phyloP scores from a whole-genome alignment of 805 yeast genomes.

The Kodamaea jinghongensis region DNA sequence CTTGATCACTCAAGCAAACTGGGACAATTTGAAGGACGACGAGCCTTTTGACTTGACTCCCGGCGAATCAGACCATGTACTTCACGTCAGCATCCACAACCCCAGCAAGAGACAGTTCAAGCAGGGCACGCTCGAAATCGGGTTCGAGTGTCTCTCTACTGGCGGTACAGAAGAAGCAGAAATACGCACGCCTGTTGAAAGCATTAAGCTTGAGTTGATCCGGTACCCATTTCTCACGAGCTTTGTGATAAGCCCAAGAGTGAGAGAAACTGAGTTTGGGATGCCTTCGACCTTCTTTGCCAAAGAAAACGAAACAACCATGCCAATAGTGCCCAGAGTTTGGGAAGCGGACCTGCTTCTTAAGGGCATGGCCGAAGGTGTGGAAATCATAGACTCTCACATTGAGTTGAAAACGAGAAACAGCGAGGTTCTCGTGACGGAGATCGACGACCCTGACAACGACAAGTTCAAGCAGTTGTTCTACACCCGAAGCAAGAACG shows the following conservation, averaged over 20 bases:
- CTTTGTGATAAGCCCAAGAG: constrained; percentile 26
- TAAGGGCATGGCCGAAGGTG: constrained; percentile 9
- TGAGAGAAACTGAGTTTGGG: constrained; percentile 24
- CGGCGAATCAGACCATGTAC: constrained; percentile 10
- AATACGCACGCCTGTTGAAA: constrained; percentile 12
- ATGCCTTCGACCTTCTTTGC: constrained; percentile 39
- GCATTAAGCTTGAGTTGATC: constrained; percentile 14
- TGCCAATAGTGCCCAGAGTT: constrained; percentile 31
- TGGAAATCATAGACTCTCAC: constrained; percentile 17
- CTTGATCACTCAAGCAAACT: constrained; percentile 23
- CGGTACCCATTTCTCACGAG: constrained; percentile 22
- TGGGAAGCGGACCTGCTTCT: constrained; percentile 21
- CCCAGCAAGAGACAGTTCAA: constrained; percentile 15
- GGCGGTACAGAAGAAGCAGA: constrained; percentile 18
- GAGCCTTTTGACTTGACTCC: constrained; percentile 26
- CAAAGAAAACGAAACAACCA: constrained; percentile 18
- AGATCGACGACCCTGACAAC: constrained; percentile 8
- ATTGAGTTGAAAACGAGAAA: constrained; percentile 24
- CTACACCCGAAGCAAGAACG: constrained; percentile 36
- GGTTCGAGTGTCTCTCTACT: constrained; percentile 23
- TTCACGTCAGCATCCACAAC: constrained; percentile 23
- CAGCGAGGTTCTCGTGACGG: constrained; percentile 24
- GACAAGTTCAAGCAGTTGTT: constrained; percentile 19
- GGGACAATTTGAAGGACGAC: constrained; percentile 41
- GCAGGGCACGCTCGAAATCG: constrained; percentile 16